Base-by-base conservation (phyloP, 2,329 filamentous ascomycete species). In the Apiospora hydei region DNA sequence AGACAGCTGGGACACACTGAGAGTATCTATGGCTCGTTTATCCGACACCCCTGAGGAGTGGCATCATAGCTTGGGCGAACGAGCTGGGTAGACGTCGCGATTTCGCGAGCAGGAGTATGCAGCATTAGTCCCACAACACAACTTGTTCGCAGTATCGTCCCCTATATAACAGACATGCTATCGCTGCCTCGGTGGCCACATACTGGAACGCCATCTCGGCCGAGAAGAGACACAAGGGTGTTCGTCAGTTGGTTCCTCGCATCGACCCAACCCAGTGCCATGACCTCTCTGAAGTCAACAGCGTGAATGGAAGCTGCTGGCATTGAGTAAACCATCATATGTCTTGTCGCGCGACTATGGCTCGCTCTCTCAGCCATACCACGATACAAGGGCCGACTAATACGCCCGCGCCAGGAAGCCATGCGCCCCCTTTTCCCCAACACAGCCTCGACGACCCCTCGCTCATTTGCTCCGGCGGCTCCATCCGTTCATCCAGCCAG, bases 321-420 rank as follows among this genome's bases (percentile, higher is more conserved):
- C 57, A n/a, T 41, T n/a, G 14, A 10, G 53, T 8, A 38, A 61
- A 38, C 30, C 30, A 38, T 11, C 8, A n/a, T 16, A n/a, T 38
- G 34, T 2, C 30, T 38, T 38, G 30, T 61, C 18, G 18, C 16
- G 53, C 30, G 18, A 38, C 7, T 4, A 30, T n/a, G 24, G 26
- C 34, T 6, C 30, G 5, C 34, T 16, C 26, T 41, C 26, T n/a
- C 18, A 24, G 4, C 34, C 57, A 64, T 64, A 18, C 57, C 30
- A 64, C 34, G 57, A 64, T 64, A 64, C 34, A 64, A 64, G 57
- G 57, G 34, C 57, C 57, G 57, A 64, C 18, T 41, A 41, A 64
- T 34, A 64, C 30, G 8, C 57, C 30, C 57, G 21, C 34, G 4
- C 21, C 57, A 41, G 34, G 30, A 41, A 8, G 18, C 34, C 57